Conservation (phyloP, 352 stramenopile genomes). For the Paralagenidium karlingii region DNA sequence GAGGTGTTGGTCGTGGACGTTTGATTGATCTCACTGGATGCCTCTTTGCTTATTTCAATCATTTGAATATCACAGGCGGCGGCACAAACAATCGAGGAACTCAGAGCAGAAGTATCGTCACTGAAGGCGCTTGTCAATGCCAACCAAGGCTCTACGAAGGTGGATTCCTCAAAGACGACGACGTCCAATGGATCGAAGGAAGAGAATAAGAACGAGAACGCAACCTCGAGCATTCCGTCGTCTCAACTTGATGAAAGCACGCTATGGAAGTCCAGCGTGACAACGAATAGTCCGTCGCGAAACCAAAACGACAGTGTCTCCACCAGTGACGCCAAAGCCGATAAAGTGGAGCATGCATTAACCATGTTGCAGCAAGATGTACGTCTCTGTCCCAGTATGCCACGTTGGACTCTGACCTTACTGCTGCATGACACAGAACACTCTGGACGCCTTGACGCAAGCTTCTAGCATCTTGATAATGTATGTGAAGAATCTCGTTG, state of each 20-base stretch:
- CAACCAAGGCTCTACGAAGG: too few relatives aligned
- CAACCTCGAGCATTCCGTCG: too few relatives aligned
- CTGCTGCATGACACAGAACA: conserved; percentile 40
- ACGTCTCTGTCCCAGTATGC: not conserved
- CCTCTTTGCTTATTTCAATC: too few relatives aligned
- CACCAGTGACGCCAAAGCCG: conserved; percentile 11
- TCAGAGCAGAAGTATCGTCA: not conserved
- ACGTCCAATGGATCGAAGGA: too few relatives aligned
- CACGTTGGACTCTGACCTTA: not conserved
- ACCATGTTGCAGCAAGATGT: conserved; percentile 43
- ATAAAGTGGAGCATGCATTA: conserved; percentile 28
- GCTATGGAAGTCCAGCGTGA: too few relatives aligned
- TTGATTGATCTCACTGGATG: too few relatives aligned
- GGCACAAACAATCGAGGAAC: not conserved
- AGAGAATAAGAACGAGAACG: too few relatives aligned
- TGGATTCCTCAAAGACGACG: too few relatives aligned
- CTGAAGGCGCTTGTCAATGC: too few relatives aligned
- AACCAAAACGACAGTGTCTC: too few relatives aligned
- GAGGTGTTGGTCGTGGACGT: not conserved
- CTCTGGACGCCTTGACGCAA: conserved; percentile 49
- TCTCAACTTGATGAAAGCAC: too few relatives aligned
- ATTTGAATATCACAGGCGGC: not conserved
- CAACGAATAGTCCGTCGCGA: too few relatives aligned
- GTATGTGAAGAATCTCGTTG: conserved; percentile 79
- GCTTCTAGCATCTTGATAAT: conserved; percentile 64